Base-by-base conservation (phyloP, 371 early-diverging fungal genomes). In the Zychaea mexicana region DNA sequence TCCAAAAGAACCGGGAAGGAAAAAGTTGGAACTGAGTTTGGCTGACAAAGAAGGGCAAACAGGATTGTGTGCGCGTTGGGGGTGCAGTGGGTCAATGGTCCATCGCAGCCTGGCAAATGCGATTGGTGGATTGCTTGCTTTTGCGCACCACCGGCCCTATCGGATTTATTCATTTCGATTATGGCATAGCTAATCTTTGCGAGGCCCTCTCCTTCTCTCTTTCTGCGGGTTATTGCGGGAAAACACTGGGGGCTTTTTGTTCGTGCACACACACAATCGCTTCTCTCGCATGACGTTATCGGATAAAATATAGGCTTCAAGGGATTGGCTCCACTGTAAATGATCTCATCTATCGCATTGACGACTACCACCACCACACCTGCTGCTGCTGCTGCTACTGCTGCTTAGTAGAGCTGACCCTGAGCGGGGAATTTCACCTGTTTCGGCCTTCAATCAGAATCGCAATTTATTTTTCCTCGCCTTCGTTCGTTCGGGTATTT, bases 11-110 rank as follows among this genome's bases (percentile, higher is more conserved):
- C 27, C 21, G 28, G 61, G 49, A 53, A 42, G 58, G 57, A 56
- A 55, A 46, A 68, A 59, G 49, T 21, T 53, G 28, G 24, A 45
- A 67, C 52, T 57, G 66, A 38, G 57, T 47, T 54, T 66, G 36
- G 62, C 63, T 67, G 57, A 62, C 61, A 60, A 66, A 66, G 19
- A 32, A 36, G 68, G 68, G 3, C 6, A 36, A 38, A 33, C 6
- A 26, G 32, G 26, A 24, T 2, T 17, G 39, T 32, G 24, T 13
- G 61, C 31, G 21, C 33, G 32, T 58, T 58, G 42, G 59, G 59
- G 59, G 59, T 6, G n/a, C n/a, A 24, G n/a, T 15, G 38, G 38
- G 9, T 9, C 38, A n/a, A n/a, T n/a, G n/a, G n/a, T n/a, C n/a
- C n/a, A n/a, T n/a, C 33, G 12, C 33, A 8, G 12, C 12, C 12